Base-by-base conservation (phyloP, 176 grass and related monocot species). In the Eragrostis curvula region DNA sequence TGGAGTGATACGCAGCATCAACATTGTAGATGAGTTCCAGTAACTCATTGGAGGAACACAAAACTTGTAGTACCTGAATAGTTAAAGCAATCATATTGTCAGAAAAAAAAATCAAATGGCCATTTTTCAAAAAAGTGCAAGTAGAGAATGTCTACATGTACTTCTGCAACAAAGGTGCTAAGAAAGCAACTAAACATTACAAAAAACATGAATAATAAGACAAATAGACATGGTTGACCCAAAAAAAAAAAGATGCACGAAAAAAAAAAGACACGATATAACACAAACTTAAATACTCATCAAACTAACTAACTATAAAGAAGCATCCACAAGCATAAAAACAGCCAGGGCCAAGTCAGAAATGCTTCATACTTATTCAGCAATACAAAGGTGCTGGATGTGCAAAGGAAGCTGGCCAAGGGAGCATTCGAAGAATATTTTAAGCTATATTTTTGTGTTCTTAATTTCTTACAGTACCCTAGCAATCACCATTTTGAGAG, bases 61-160 rank as follows among this genome's bases (percentile, higher is more conserved):
- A 81, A 79, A 89, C 66, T 68, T 91, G 78, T 88, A 97, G 66
- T 27, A 97, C 71, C 94, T 97, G 77, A 65, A 73, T 43, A 87
- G 67, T 32, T 61, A 27, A 80, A 63, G 71, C 29, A 91, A 73
- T 23, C 15, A 66, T 50, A 12, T n/a, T 50, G 8, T 73, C 68
- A 63, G 79, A 18, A 1, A 81, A 43, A 52, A 43, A 52, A 18
- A 66, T 23, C 52, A 61, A 51, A n/a, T 44, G 12, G 6, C 12
- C 21, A 50, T 77, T 36, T 59, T n/a, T 48, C 50, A 87, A 42
- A 9, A 66, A 55, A 73, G 40, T 48, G n/a, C 21, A 86, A 52
- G 70, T 46, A 55, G 36, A 66, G 49, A 81, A 66, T 70, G 36
- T 29, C 14, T 48, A 56, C 0, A 45, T 36, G 32, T 36, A 36